Evolutionary conservation across 129 eudicot genomes (phyloP), one percentile per base, ranked within the genome.

Genomic region (Silybum marianum): DNA sequence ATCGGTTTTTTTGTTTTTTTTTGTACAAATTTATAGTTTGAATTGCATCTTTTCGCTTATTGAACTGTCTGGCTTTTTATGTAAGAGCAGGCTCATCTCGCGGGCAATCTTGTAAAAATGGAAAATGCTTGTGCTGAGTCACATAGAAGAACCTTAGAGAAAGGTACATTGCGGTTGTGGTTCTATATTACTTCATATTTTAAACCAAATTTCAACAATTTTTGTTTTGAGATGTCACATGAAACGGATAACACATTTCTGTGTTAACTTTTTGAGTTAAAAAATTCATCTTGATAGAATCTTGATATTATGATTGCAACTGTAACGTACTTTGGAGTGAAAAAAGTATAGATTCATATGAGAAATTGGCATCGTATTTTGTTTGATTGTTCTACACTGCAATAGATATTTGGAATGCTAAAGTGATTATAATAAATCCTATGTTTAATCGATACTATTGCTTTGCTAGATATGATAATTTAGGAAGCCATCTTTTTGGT

Each of bases 111-210:
- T 34, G 82, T 76, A 23, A 81, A 14, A 51, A 30, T 71, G 78
- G 72, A 42, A 71, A 67, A 46, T 76, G 82, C 24, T 32, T 66
- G 70, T n/a, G 66, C 69, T 4, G 82, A 85, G 22, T 81, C 88
- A 7, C 88, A 81, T 23, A 81, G 7, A 76, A 85, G 85, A 66
- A 76, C 88, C 2, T 72, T 81, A 26, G 74, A 81, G 39, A 81
- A 76, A 81, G 88, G 88, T 80, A 19, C 39, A 10, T 75, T 79
- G 14, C 18, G 18, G 6, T 16, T 11, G 30, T 13, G 69, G 0
- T 65, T 73, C 7, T 65, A 28, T 42, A 11, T 68, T 34, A 3
- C 36, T 32, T 71, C 13, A 28, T 38, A 21, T 25, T 14, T 21
- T 60, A 58, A 18, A n/a, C 9, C 8, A 18, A 21, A 21, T n/a